A percentile compares a stretch with the other conserved stretches of the same genome.
Conservation (phyloP, 1,284 basidiomycete genomes). For the Ustilago shanxiensis region DNA sequence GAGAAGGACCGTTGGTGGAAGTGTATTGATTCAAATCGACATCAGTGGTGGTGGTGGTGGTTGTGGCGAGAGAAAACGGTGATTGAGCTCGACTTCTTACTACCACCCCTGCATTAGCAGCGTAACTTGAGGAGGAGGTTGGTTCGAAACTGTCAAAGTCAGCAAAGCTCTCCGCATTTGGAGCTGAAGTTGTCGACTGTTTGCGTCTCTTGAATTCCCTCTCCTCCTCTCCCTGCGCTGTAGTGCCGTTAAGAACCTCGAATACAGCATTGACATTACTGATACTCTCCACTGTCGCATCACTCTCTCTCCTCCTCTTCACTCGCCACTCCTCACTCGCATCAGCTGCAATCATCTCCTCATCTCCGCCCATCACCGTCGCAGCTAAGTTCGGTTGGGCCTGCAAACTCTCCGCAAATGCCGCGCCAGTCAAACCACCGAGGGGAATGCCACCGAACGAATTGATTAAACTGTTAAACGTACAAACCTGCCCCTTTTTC, state of each 20-base stretch:
- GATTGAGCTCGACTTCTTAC: constrained; percentile 40
- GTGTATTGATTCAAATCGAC: no score
- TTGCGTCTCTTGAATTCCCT: constrained; percentile 21
- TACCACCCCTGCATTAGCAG: background rate
- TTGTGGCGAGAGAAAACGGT: constrained; percentile 7
- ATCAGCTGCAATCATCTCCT: background rate
- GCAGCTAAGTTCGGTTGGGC: background rate
- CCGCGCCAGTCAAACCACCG: constrained; percentile 33
- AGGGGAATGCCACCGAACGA: constrained; percentile 46
- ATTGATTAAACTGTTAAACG: constrained; percentile 49
- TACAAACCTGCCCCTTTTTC: constrained; percentile 47
- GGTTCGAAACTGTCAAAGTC: constrained; percentile 19
- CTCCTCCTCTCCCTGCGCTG: background rate
- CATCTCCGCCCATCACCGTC: constrained; percentile 2
- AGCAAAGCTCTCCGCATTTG: background rate
- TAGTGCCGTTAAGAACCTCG: constrained; percentile 25
- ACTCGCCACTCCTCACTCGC: background rate
- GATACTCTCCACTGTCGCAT: constrained; percentile 2
- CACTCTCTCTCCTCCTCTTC: constrained; percentile 18
- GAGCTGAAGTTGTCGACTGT: background rate
- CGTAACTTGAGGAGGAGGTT: constrained; percentile 5
- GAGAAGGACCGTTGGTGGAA: constrained; percentile 10
- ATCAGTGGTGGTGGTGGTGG: no score
- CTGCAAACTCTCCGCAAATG: constrained; percentile 37
- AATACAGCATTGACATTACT: constrained; percentile 33